Conservation (phyloP, 139 green algal genomes). For the Tetradesmus lagerheimii region DNA sequence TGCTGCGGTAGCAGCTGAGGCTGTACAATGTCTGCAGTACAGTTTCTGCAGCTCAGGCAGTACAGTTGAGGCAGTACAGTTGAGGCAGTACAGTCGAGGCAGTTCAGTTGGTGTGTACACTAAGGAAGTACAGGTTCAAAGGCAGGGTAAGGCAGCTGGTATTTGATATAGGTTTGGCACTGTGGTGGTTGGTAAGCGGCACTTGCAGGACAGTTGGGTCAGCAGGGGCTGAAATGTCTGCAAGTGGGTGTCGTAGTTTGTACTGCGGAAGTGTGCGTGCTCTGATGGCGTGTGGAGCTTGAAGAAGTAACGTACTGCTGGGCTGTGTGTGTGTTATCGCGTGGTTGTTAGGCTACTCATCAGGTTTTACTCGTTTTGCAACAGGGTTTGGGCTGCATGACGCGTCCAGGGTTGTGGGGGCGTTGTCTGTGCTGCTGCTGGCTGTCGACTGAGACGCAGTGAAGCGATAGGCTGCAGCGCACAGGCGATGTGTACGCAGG, state of each 20-base stretch:
- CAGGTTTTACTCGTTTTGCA: not conserved
- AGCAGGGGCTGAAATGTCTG: not conserved
- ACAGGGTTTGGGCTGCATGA: not conserved
- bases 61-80: not conserved
- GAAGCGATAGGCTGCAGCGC: too few species aligned
- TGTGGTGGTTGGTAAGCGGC: not conserved
- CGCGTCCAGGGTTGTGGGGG: not conserved
- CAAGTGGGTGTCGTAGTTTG: not conserved
- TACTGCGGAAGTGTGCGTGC: not conserved
- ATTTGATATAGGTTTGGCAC: not conserved
- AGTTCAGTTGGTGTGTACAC: not conserved
- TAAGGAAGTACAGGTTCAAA: too few species aligned
- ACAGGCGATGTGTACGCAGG: too few species aligned
- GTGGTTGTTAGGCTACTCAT: not conserved
- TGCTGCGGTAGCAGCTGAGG: conserved; percentile 8
- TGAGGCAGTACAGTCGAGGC: not conserved
- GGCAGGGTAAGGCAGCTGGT: too few species aligned
- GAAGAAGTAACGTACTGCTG: not conserved
- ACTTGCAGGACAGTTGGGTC: not conserved
- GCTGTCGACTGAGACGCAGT: too few species aligned
- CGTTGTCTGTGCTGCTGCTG: not conserved
- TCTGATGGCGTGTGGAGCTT: not conserved
- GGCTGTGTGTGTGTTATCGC: not conserved
- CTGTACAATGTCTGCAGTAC: too few species aligned
- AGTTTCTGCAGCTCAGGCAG: too few species aligned